Conservation (phyloP, 495 filamentous ascomycete genomes). For the Aspergillus asperescens region DNA sequence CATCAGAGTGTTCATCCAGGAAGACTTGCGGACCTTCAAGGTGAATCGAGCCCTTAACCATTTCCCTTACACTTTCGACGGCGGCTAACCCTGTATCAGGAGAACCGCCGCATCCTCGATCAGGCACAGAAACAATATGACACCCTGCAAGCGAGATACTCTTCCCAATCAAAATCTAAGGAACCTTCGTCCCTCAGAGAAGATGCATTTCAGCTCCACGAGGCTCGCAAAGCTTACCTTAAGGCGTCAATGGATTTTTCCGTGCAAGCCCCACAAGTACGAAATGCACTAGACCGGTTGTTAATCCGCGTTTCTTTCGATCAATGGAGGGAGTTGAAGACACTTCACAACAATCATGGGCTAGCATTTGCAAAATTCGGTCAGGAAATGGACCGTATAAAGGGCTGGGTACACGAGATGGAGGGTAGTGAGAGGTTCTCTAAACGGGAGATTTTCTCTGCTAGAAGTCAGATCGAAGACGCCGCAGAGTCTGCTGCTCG, state of each 20-base stretch:
- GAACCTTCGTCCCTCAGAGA: conserved; percentile 85
- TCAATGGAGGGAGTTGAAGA: conserved; percentile 77
- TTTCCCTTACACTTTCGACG: not conserved
- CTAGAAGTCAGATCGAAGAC: conserved; percentile 80
- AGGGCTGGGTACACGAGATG: conserved; percentile 91
- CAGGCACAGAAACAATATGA: conserved; percentile 81
- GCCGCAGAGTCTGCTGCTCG: conserved; percentile 60
- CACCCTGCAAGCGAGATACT: conserved; percentile 69
- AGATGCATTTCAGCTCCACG: conserved; percentile 93
- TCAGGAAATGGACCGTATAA: conserved; percentile 80
- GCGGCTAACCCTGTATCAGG: conserved; percentile 49
- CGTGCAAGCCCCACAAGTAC: conserved; percentile 74
- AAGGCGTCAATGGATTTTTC: conserved; percentile 93
- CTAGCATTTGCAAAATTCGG: conserved; percentile 56
- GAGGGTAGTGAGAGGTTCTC: conserved; percentile 75
- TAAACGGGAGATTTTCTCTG: conserved; percentile 67
- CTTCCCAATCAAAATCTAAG: conserved; percentile 82
- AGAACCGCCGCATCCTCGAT: conserved; percentile 68
- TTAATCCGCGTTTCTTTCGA: conserved; percentile 78
- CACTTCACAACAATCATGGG: conserved; percentile 54
- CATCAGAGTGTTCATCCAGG: conserved; percentile 65
- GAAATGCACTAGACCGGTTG: conserved; percentile 76
- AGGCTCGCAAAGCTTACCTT: conserved; percentile 85
- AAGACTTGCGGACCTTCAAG: conserved; percentile 66
- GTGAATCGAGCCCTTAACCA: conserved; percentile 21